phyloP scores from a whole-genome alignment of 2,329 filamentous ascomycete species.

The Teratosphaeriaceae sp. region DNA sequence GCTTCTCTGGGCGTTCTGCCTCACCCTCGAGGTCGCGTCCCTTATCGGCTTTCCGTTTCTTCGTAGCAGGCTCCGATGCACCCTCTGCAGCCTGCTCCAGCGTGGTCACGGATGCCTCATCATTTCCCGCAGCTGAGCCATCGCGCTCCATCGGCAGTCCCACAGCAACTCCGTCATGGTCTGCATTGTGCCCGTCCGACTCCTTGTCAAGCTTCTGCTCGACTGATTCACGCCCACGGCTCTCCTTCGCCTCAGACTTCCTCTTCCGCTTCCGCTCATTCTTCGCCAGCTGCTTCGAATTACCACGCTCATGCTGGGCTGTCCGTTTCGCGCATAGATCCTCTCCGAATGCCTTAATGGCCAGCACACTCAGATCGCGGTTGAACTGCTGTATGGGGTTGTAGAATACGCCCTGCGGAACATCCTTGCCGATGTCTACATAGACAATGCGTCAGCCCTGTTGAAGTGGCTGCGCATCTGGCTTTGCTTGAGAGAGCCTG shows the following conservation, averaged over 20 bases:
- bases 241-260: constrained; percentile 11
- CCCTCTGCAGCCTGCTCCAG: neutral
- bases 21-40: neutral
- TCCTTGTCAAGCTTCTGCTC: neutral
- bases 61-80: neutral
- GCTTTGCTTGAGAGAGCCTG: neutral
- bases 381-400: constrained; percentile 99
- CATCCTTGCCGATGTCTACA: constrained; percentile 43
- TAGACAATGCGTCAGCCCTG: constrained; percentile 25
- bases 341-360: constrained; percentile 82
- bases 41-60: neutral
- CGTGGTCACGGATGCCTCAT: no score
- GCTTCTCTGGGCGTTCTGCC: neutral
- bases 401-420: constrained; percentile 82
- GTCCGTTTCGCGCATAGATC: constrained; percentile 37
- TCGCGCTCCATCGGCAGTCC: no score
- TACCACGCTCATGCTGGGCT: constrained; percentile 25
- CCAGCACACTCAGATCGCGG: constrained; percentile 85
- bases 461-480: constrained; percentile 29
- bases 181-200: no score
- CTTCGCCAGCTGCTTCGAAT: constrained; percentile 24
- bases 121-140: no score
- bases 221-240: no score
- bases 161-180: no score
- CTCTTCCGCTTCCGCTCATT: constrained; percentile 21